A percentile compares a stretch with the other conserved stretches of the same genome.
These are phyloP conservation scores for Candida broadrunensis DNA, from an alignment of 805 yeast species.

Conservation along the genomic window DNA sequence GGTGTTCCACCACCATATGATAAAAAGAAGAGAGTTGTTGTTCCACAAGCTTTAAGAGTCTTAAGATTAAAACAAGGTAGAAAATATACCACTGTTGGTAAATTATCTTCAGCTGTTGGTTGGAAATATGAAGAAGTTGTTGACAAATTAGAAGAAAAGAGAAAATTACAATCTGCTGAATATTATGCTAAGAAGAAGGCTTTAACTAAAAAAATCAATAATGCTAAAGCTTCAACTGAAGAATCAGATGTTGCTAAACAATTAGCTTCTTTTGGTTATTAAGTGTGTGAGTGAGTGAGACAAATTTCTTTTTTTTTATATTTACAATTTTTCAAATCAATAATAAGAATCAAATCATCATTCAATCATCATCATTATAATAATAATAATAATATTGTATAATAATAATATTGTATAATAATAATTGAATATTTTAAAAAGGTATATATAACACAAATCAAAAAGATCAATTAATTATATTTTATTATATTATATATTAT, in stretches of 20 bases:
- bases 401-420: no score
- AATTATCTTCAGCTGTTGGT: slow-evolving; percentile 94
- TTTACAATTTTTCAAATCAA: no score
- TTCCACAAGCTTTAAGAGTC: slow-evolving; percentile 99
- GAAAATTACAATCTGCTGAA: slow-evolving; percentile 98
- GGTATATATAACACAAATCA: no score
- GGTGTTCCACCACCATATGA: slow-evolving; percentile 99
- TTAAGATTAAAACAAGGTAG: slow-evolving; percentile 99
- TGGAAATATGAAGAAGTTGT: slow-evolving; percentile 99
- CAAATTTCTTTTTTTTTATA: no score
- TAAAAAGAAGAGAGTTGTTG: slow-evolving; percentile 99
- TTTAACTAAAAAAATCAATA: slow-evolving; percentile 84
- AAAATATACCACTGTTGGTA: slow-evolving; percentile 98
- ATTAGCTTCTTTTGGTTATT: slow-evolving; percentile 97
- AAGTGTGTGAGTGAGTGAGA: no score
- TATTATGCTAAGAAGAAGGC: slow-evolving; percentile 99
- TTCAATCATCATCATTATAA: no score
- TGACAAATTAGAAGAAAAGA: slow-evolving; percentile 97
- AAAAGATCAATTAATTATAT: no score
- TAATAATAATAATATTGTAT: no score
- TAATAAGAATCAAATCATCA: no score
- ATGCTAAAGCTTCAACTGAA: slow-evolving; percentile 85
- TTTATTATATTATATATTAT: no score
- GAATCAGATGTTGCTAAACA: slow-evolving; percentile 87
- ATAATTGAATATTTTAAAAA: no score